Evolutionary conservation across 176 grass and related monocot species (phyloP).

Genomic region (Juncus inflexus): DNA sequence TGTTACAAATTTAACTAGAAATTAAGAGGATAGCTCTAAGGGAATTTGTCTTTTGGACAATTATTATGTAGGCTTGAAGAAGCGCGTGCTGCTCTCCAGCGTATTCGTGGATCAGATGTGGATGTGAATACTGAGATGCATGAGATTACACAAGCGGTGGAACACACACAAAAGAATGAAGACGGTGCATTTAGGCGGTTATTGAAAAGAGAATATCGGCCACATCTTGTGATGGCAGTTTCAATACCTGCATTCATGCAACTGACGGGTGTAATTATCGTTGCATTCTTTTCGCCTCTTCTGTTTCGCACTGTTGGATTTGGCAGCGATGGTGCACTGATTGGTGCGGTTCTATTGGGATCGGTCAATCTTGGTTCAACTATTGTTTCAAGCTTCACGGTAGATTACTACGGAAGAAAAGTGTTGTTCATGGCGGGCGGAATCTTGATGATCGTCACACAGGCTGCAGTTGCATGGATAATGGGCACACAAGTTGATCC

Average conservation of each 20-base stretch:
- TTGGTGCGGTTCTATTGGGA: conserved; percentile 56
- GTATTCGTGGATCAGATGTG: conserved; percentile 23
- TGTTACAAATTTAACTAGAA: too few relatives aligned
- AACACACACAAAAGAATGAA: conserved; percentile 21
- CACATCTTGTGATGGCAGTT: conserved; percentile 51
- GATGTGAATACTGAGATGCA: conserved; percentile 49
- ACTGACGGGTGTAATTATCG: conserved; percentile 59
- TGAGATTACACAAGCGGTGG: conserved; percentile 36
- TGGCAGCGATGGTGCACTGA: conserved; percentile 39
- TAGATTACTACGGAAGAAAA: conserved; percentile 53
- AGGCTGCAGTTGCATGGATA: conserved; percentile 61
- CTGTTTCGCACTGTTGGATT: conserved; percentile 68
- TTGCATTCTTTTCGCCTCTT: conserved; percentile 67
- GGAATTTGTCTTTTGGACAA: background rate
- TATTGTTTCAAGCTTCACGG: conserved; percentile 28
- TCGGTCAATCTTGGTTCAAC: conserved; percentile 44
- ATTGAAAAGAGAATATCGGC: conserved; percentile 44
- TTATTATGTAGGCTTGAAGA: background rate
- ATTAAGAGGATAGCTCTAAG: too few relatives aligned
- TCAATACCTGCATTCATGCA: conserved; percentile 60
- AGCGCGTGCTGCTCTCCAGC: conserved; percentile 38
- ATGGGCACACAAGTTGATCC: conserved; percentile 37
- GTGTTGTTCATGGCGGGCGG: conserved; percentile 47
- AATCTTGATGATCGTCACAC: conserved; percentile 39
- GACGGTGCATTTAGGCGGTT: conserved; percentile 54